Base-by-base conservation (phyloP, 1,284 basidiomycete species). In the Tilletia walkeri region DNA sequence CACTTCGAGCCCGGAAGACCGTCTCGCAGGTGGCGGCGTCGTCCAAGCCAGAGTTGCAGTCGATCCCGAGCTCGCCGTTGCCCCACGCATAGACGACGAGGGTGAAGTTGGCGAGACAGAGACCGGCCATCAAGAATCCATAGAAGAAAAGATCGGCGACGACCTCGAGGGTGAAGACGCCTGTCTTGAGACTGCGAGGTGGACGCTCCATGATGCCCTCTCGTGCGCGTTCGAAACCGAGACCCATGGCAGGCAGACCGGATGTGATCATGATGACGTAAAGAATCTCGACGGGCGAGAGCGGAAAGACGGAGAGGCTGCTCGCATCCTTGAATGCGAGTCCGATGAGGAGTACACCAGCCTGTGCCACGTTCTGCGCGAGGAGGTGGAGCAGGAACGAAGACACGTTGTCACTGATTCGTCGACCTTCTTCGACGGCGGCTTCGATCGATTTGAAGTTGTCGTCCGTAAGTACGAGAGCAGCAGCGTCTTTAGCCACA, bases 381-480 rank as follows among this genome's bases (percentile, higher is more conserved):
- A 83, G 72, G 56, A 83, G 69, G 67, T 83, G 82, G 66, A 86
- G 34, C 88, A 85, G 24, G 53, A 85, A 85, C 65, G 82, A 80
- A 30, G 74, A 71, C 67, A 85, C 84, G 73, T 84, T 84, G 73
- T 79, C 84, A 71, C 87, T 86, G 68, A 87, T 77, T 59, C 86
- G 85, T 67, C 90, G 87, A 34, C 90, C 90, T 79, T 90, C 89
- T 71, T 87, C 85, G 75, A 91, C 88, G 10, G 90, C 90, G 69
- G 88, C 87, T 24, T 88, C 87, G 76, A 91, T 90, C 30, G 88
- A 89, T 53, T 89, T 88, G 80, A 91, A 91, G 84, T 91, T 90
- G 85, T 91, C 89, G 79, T 90, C 89, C 41, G 88, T 88, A 67
- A 91, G 85, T 0, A 91, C 89, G 65, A 91, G 85, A 80, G 89